phyloP scores from a whole-genome alignment of 306 rosid species.

The Biancaea sappan region DNA sequence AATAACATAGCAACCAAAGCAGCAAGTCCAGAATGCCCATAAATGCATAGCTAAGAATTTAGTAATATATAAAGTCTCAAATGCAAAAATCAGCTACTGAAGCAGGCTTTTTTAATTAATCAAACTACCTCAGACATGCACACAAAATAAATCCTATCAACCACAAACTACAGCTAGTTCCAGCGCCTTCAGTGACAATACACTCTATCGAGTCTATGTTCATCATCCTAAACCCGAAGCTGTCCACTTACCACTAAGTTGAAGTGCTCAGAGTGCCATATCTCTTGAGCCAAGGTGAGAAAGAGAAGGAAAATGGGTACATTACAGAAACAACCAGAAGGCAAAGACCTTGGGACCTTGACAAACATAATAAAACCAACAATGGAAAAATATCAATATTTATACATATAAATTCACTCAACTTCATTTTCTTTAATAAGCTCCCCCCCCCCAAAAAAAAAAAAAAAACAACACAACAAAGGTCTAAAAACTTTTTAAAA shows the following conservation, averaged over 20 bases:
- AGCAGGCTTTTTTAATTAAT: constrained; percentile 10
- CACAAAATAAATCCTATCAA: constrained; percentile 11
- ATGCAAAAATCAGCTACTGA: constrained; percentile 9
- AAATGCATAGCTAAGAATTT: neutral
- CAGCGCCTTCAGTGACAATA: constrained; percentile 3
- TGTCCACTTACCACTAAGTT: neutral
- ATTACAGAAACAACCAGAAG: constrained; percentile 10
- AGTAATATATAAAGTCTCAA: neutral
- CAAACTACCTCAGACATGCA: neutral
- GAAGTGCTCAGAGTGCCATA: neutral
- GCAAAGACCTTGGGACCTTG: neutral
- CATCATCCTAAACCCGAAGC: constrained; percentile 7
- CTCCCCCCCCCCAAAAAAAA: neutral
- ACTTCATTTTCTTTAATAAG: neutral
- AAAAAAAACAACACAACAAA: neutral
- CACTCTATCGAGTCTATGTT: constrained; percentile 27
- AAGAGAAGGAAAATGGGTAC: neutral
- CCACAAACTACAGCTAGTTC: neutral
- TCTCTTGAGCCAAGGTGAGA: neutral
- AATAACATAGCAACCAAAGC: neutral
- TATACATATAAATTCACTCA: constrained; percentile 13
- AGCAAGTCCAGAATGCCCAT: constrained; percentile 3
- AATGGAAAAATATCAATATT: constrained; percentile 16
- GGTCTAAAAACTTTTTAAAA: no score
- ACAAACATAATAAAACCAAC: neutral